Conservation (phyloP, 805 yeast species). For the Sugiyamaella floridensis region DNA sequence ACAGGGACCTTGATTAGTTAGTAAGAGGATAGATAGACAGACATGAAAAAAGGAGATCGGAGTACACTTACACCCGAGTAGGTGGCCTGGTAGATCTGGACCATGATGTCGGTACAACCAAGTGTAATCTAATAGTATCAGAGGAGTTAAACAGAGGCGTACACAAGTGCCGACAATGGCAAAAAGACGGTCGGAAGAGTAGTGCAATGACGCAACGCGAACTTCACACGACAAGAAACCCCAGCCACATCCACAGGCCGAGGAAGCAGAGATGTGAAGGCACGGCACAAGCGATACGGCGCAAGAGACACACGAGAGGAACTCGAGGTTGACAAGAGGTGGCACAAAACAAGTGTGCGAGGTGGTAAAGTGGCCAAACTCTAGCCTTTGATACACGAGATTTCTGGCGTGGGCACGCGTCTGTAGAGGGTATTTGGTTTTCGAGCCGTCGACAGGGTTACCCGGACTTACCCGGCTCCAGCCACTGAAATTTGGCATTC, state of each 20-base stretch:
- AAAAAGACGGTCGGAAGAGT: too few relatives aligned
- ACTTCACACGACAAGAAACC: background rate
- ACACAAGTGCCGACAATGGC: too few relatives aligned
- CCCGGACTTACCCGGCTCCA: background rate
- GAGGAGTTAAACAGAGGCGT: too few relatives aligned
- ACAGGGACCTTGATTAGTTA: slow-evolving; percentile 33
- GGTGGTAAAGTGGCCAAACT: too few relatives aligned
- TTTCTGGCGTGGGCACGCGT: background rate
- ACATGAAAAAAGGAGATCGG: background rate
- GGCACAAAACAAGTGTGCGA: too few relatives aligned
- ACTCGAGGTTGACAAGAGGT: too few relatives aligned
- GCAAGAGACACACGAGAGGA: too few relatives aligned
- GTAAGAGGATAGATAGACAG: background rate
- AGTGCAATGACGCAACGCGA: background rate
- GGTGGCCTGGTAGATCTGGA: slow-evolving; percentile 35
- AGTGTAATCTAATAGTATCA: too few relatives aligned
- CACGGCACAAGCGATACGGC: too few relatives aligned
- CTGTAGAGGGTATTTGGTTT: background rate
- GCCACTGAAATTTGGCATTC: background rate
- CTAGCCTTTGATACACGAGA: background rate
- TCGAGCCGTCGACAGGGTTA: background rate
- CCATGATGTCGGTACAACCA: background rate
- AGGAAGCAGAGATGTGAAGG: too few relatives aligned
- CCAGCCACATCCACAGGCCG: background rate
- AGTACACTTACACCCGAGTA: slow-evolving; percentile 34